These are phyloP conservation scores for Ephemerocybe angulata DNA, from an alignment of 768 basidiomycete species.

Conservation along the genomic window DNA sequence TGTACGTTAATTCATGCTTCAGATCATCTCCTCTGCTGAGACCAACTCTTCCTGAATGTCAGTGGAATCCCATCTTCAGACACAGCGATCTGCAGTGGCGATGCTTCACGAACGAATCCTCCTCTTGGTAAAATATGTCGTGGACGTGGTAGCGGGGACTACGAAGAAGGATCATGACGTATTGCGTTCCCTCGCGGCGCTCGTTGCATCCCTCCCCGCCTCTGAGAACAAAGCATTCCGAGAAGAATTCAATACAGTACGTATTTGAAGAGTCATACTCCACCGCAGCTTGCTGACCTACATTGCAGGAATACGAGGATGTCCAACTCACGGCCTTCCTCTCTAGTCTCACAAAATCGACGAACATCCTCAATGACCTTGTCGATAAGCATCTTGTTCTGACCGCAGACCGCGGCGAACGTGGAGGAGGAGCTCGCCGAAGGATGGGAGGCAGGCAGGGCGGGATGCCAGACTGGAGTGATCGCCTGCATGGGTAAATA, in stretches of 20 bases:
- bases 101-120: conserved; percentile 93
- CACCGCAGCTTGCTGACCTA: not conserved
- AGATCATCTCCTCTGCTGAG: not conserved
- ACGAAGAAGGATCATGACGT: conserved; percentile 75
- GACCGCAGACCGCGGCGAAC: conserved; percentile 54
- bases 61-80: conserved; percentile 90
- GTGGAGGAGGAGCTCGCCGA: conserved; percentile 26
- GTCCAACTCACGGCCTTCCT: conserved; percentile 90
- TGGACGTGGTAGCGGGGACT: conserved; percentile 66
- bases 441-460: conserved; percentile 4
- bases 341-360: conserved; percentile 82
- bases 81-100: conserved; percentile 91
- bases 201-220: conserved; percentile 85
- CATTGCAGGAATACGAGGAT: conserved; percentile 85
- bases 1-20: conserved; percentile 44
- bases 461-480: conserved; percentile 8
- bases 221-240: conserved; percentile 80
- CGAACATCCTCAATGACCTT: conserved; percentile 83
- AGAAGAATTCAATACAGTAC: conserved; percentile 84
- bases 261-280: conserved; percentile 16
- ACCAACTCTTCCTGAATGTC: conserved; percentile 8
- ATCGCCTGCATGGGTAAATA: conserved; percentile 1
- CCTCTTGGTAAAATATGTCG: conserved; percentile 83
- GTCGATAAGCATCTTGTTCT: conserved; percentile 77
- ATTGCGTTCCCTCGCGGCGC: conserved; percentile 78